Conservation (phyloP, 768 basidiomycete species). For the Rhodotorula graminis region DNA sequence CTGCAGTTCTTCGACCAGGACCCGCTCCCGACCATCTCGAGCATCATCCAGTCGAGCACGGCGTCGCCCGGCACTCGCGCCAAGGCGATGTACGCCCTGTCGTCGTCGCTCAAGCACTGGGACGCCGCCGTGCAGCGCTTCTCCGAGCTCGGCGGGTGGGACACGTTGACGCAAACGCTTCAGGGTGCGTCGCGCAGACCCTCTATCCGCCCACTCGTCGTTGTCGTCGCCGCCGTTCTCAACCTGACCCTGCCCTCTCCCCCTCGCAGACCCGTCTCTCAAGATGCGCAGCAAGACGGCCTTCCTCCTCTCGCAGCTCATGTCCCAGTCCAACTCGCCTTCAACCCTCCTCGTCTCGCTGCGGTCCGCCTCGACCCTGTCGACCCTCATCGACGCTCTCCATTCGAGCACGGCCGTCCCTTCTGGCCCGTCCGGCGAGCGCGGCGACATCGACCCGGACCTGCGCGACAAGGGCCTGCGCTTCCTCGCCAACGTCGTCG, state of each 20-base stretch:
- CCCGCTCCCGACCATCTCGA: conserved; percentile 61
- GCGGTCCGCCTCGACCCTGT: conserved; percentile 14
- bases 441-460: conserved; percentile 35
- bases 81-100: conserved; percentile 74
- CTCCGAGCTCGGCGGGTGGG: conserved; percentile 47
- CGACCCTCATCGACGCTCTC: conserved; percentile 29
- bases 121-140: conserved; percentile 60
- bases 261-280: conserved; percentile 61
- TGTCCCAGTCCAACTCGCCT: conserved; percentile 52
- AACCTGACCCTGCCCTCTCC: neutral
- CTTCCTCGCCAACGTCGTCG: conserved; percentile 31
- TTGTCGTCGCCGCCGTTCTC: too few relatives aligned
- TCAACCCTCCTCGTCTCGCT: conserved; percentile 10
- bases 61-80: conserved; percentile 40
- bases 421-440: conserved; percentile 30
- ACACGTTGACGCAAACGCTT: conserved; percentile 7
- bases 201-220: neutral
- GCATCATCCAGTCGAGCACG: conserved; percentile 54
- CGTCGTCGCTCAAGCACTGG: conserved; percentile 73
- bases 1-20: conserved; percentile 51
- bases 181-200: conserved; percentile 11
- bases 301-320: conserved; percentile 69
- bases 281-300: conserved; percentile 69
- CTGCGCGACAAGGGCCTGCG: conserved; percentile 40
- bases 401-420: conserved; percentile 23